These are phyloP conservation scores for Lunularia cruciata DNA, from an alignment of 225 moss, liverwort and hornwort species.

Conservation along the genomic window DNA sequence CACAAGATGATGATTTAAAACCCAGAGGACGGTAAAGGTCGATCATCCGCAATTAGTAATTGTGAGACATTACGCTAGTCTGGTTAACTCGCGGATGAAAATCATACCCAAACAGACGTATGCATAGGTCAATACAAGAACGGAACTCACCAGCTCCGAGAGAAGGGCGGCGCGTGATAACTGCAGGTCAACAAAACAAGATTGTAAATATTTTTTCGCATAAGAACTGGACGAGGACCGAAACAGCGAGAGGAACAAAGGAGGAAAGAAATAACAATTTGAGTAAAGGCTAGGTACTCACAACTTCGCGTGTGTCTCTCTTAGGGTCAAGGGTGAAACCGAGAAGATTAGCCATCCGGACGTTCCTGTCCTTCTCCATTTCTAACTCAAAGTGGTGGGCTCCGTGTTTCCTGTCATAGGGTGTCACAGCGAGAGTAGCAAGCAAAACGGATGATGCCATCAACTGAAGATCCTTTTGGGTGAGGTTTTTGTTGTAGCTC, in stretches of 20 bases:
- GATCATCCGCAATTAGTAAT: not conserved
- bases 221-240: too few relatives aligned
- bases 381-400: slow-evolving; percentile 96
- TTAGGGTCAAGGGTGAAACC: slow-evolving; percentile 92
- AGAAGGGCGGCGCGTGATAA: slow-evolving; percentile 88
- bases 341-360: slow-evolving; percentile 90
- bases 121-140: not conserved
- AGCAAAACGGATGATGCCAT: slow-evolving; percentile 96
- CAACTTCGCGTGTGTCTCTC: slow-evolving; percentile 94
- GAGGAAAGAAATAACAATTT: not conserved
- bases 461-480: slow-evolving; percentile 88
- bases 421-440: slow-evolving; percentile 86
- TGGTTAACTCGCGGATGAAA: too few relatives aligned
- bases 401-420: slow-evolving; percentile 93
- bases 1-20: not conserved
- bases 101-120: too few relatives aligned
- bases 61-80: too few relatives aligned
- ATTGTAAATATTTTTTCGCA: too few relatives aligned
- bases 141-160: slow-evolving; percentile 70
- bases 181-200: slow-evolving; percentile 49
- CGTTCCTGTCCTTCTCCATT: slow-evolving; percentile 93
- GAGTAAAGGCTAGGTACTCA: slow-evolving; percentile 29
- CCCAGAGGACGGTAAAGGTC: not conserved
- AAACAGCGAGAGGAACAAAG: not conserved
- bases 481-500: slow-evolving; percentile 92